phyloP scores from a whole-genome alignment of 2,329 filamentous ascomycete genomes.

The Colletotrichum spaethianum region DNA sequence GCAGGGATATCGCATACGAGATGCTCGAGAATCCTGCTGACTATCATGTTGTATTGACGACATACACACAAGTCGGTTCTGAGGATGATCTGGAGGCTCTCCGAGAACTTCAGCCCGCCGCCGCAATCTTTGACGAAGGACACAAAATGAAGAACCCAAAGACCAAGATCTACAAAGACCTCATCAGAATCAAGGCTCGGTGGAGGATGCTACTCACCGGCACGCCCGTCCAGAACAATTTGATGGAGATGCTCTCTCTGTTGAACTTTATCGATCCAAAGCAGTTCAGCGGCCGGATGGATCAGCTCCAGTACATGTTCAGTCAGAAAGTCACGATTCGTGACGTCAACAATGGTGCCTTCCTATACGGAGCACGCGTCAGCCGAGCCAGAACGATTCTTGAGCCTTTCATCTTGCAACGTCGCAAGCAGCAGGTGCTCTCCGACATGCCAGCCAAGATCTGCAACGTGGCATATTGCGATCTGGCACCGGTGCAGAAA shows the following conservation, averaged over 20 bases:
- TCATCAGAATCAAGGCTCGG: constrained; percentile 82
- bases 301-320: constrained; percentile 89
- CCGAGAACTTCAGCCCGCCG: constrained; percentile 63
- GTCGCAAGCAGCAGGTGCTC: constrained; percentile 95
- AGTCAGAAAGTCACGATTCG: constrained; percentile 90
- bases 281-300: constrained; percentile 82
- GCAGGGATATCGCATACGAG: constrained; percentile 76
- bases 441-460: constrained; percentile 85
- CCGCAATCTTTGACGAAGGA: constrained; percentile 90
- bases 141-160: constrained; percentile 92
- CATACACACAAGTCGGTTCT: constrained; percentile 71
- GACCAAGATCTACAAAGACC: constrained; percentile 84
- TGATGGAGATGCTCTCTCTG: constrained; percentile 91
- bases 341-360: constrained; percentile 83
- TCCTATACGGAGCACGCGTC: constrained; percentile 90
- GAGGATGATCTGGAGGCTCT: constrained; percentile 66
- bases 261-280: constrained; percentile 94
- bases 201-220: constrained; percentile 91
- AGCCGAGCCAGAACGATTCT: constrained; percentile 91
- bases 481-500: constrained; percentile 80
- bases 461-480: constrained; percentile 83
- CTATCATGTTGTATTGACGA: constrained; percentile 75
- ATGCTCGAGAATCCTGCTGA: constrained; percentile 74
- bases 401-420: constrained; percentile 92
- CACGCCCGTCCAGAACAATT: constrained; percentile 94